Base-by-base conservation (phyloP, 352 stramenopile genomes). In the Thalassiosira ordinaria region DNA sequence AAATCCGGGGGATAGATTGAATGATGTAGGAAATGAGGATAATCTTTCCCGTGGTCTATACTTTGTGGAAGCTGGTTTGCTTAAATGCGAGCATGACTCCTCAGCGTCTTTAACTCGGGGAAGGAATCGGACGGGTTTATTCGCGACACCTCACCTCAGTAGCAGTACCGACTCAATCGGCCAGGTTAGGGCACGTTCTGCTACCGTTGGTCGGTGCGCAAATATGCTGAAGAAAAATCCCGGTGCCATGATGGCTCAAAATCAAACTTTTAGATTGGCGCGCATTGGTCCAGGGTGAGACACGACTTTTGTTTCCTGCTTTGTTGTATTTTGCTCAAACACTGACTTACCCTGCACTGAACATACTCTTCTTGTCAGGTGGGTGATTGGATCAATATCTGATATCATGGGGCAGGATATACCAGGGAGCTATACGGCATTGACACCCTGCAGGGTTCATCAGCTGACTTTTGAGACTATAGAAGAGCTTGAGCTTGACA, bases 1-100 rank as follows among this genome's bases (percentile, higher is more conserved):
- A 5, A 41, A 87, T 7, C 66, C 71, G 29, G 88, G 87, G 14
- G 67, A 88, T 37, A 44, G 55, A 8, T 61, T 91, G 39, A 71
- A 84, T 75, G 67, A 75, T 67, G 27, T 52, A 65, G 63, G 55
- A 14, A 24, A 46, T 37, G 64, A 82, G 13, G 51, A 72, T 8
- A 46, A 74, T 46, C 51, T 82, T 22, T 44, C 53, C 16, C 59
- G 73, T 51, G 87, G 87, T n/a, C 57, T 92, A 5, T 92, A 88
- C 53, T 92, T 92, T 46, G 85, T 92, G 18, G 87, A 91, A 73
- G 44, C 51, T 26, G 87, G 87, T 24, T 20, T 85, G 24, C 56
- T 90, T 16, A 91, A 83, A 70, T 78, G 53, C 24, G 69, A 77
- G 29, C 59, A 77, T 62, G 72, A 78, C 56, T 59, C 73, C 18